Percentiles rank a stretch among this genome's conserved stretches.
Evolutionary conservation across 805 yeast genomes (phyloP).

Genomic region (Candida fluviatilis): DNA sequence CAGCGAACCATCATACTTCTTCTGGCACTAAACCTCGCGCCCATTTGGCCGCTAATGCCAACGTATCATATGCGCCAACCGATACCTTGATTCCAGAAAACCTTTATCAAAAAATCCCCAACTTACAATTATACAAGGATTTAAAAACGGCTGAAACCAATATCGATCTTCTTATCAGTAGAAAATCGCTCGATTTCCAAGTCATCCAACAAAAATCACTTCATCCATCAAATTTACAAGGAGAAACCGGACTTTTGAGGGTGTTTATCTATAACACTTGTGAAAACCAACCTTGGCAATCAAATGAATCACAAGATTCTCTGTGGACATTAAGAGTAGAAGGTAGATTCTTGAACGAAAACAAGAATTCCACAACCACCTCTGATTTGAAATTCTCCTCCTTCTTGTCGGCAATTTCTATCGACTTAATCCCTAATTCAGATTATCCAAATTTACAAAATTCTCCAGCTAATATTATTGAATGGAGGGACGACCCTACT

Average conservation of each 20-base stretch:
- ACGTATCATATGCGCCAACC: conserved; percentile 39
- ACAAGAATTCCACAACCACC: conserved; percentile 5
- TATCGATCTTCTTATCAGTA: conserved; percentile 74
- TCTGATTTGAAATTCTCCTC: conserved; percentile 59
- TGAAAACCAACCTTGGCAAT: conserved; percentile 85
- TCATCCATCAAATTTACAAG: conserved; percentile 32
- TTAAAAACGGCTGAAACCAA: conserved; percentile 77
- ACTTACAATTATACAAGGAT: conserved; percentile 66
- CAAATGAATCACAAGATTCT: conserved; percentile 38
- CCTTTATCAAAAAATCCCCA: conserved; percentile 50
- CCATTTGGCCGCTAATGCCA: conserved; percentile 32
- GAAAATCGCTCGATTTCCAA: conserved; percentile 82
- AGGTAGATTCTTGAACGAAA: conserved; percentile 66
- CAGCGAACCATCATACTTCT: no score
- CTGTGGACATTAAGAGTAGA: conserved; percentile 87
- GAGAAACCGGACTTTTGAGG: conserved; percentile 61
- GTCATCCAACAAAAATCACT: conserved; percentile 47
- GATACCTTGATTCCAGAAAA: conserved; percentile 35
- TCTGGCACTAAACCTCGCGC: conserved; percentile 26
- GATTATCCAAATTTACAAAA: conserved; percentile 33
- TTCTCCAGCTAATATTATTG: conserved; percentile 49
- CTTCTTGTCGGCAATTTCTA: conserved; percentile 77
- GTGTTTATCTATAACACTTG: conserved; percentile 78
- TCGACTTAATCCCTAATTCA: conserved; percentile 57
- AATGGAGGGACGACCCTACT: conserved; percentile 78